Evolutionary conservation across 2,329 filamentous ascomycete genomes (phyloP).

Genomic region (Xylariaceae sp.): DNA sequence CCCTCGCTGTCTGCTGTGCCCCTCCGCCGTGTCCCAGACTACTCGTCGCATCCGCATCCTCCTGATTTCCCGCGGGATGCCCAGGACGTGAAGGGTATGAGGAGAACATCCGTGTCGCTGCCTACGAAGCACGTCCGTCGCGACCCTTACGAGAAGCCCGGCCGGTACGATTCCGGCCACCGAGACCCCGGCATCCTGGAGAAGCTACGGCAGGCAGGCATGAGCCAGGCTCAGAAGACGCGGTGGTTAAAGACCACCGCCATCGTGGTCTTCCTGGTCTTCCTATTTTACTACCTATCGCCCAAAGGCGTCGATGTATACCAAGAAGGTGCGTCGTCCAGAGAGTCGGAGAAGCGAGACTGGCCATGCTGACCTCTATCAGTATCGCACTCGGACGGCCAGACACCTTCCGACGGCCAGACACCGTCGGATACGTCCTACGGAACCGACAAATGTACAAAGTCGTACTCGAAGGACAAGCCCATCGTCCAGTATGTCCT

Average conservation of each 20-base stretch:
- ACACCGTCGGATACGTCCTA: conserved; percentile 52
- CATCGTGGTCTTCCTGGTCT: conserved; percentile 51
- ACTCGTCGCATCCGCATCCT: too few relatives aligned
- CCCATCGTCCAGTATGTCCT: conserved; percentile 94
- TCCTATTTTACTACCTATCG: conserved; percentile 57
- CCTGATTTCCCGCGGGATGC: conserved; percentile 18
- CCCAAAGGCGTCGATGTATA: conserved; percentile 50
- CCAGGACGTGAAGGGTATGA: conserved; percentile 38
- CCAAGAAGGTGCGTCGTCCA: conserved; percentile 38
- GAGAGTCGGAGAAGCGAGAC: too few relatives aligned
- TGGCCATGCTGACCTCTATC: conserved; percentile 13
- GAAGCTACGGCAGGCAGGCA: conserved; percentile 50
- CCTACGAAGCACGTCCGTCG: conserved; percentile 51
- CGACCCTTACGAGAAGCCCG: conserved; percentile 60
- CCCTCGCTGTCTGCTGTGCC: too few relatives aligned
- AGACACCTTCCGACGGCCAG: conserved; percentile 53
- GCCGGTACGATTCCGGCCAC: conserved; percentile 46
- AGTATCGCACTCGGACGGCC: conserved; percentile 33
- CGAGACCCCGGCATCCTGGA: conserved; percentile 41
- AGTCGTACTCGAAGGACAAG: conserved; percentile 78
- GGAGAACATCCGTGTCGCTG: conserved; percentile 58
- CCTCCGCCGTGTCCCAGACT: too few relatives aligned
- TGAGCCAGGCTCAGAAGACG: conserved; percentile 57
- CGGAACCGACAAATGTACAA: conserved; percentile 68
- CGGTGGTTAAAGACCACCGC: conserved; percentile 60